Conservation (phyloP, 2,329 filamentous ascomycete species). For the Alternaria tenuissima region DNA sequence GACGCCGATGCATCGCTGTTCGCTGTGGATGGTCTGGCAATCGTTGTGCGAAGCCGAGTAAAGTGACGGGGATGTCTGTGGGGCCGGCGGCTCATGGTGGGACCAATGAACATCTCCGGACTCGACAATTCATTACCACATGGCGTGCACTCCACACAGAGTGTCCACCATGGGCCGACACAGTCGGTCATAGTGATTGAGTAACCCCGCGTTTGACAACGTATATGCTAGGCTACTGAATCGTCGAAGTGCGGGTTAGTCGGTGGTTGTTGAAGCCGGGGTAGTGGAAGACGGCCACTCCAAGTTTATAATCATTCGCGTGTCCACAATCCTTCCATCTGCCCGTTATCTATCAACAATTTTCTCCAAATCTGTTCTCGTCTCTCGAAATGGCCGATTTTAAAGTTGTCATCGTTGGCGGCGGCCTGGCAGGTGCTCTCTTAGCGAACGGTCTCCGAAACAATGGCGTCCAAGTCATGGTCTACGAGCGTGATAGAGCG, state of each 20-base stretch:
- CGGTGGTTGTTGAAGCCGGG: not conserved
- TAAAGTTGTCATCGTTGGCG: conserved; percentile 12
- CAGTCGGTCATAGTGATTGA: not conserved
- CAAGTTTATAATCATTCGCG: not conserved
- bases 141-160: not conserved
- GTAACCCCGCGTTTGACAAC: too few relatives aligned
- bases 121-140: not conserved
- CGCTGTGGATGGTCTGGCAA: not conserved
- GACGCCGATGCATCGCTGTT: not conserved
- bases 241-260: not conserved
- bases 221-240: not conserved
- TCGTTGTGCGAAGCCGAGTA: not conserved
- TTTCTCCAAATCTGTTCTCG: not conserved
- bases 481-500: conserved; percentile 6
- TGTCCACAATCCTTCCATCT: not conserved
- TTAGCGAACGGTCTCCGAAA: conserved; percentile 11
- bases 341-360: not conserved
- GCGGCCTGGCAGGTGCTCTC: conserved; percentile 8
- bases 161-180: not conserved
- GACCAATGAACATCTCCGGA: not conserved
- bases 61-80: not conserved
- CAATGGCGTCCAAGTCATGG: conserved; percentile 5
- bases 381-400: not conserved
- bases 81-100: not conserved
- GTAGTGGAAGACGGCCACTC: not conserved